Base-by-base conservation (phyloP, 495 filamentous ascomycete species). In the Tuber melanosporum region DNA sequence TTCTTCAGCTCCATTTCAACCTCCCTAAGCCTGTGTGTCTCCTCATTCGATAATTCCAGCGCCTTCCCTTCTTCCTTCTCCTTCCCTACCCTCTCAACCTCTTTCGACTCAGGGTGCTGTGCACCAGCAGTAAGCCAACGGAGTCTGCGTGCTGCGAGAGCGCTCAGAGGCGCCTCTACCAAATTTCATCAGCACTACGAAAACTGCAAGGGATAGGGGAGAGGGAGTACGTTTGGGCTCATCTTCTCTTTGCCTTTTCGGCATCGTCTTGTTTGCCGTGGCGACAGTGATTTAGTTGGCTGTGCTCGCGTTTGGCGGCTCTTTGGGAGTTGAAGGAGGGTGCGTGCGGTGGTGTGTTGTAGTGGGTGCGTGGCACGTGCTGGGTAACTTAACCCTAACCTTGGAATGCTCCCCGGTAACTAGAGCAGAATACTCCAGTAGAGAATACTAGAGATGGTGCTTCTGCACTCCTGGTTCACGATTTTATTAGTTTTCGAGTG, bases 71-170 rank as follows among this genome's bases (percentile, higher is more conserved):
- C 43, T 9, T 52, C 73, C 49, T 46, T 73, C 26, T 46, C 36
- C 71, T 42, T 73, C 20, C 45, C 62, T 44, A 49, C 39, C 32
- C 72, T 75, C 72, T 72, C 73, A 19, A 19, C 52, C 3, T 22
- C 41, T 39, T 42, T 39, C 70, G 41, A 70, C 47, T 41, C 39
- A 10, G 45, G 71, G 52, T 73, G 75, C 47, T 77, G 71, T 4
- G n/a, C 7, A 3, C 49, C 7, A 10, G 49, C 22, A 57, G 22
- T 22, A 3, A 57, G 76, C 15, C 72, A 75, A 46, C 62, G 80
- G 4, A 82, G 72, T 22, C 80, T 52, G 36, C 80, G 80, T 10
- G 80, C 76, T 36, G 78, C 79, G n/a, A 82, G 76, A 19, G 80
- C 80, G 57, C 80, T 82, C 71, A 82, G 71, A 69, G 71, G 80